These are phyloP conservation scores for Dendrocalamus sinicus DNA, from an alignment of 176 grass and related monocot genomes.

Conservation along the genomic window DNA sequence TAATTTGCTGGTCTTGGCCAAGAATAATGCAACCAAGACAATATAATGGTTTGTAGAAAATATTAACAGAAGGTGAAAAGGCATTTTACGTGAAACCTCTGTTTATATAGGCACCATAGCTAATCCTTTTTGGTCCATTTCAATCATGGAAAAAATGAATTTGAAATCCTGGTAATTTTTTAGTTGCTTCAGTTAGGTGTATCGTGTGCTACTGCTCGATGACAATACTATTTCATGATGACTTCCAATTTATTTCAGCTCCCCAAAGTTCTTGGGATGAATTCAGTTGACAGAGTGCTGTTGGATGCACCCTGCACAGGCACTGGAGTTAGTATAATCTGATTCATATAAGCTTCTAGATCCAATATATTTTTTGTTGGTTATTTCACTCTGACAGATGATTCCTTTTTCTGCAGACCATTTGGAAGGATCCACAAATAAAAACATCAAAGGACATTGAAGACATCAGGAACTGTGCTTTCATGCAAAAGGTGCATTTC, in stretches of 20 bases:
- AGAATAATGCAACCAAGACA: background rate
- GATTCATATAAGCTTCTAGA: constrained; percentile 35
- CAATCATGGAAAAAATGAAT: background rate
- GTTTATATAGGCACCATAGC: background rate
- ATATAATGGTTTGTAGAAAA: constrained; percentile 16
- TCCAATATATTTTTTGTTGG: constrained; percentile 20
- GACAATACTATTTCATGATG: constrained; percentile 5
- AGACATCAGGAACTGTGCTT: constrained; percentile 82
- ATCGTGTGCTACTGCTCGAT: background rate
- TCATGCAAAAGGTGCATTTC: constrained; percentile 87
- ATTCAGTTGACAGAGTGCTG: constrained; percentile 95
- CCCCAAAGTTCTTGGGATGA: constrained; percentile 81
- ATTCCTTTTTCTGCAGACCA: constrained; percentile 66
- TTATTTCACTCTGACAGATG: background rate
- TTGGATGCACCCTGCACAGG: constrained; percentile 97
- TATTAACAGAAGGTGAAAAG: background rate
- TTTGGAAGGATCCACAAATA: constrained; percentile 85
- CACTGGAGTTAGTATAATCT: constrained; percentile 65
- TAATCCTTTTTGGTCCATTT: constrained; percentile 21
- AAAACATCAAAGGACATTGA: constrained; percentile 92
- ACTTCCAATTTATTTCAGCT: constrained; percentile 61
- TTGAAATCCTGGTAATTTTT: background rate
- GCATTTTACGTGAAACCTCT: background rate
- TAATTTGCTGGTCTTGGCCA: constrained; percentile 11
- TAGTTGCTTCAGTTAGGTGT: background rate